Evolutionary conservation across 1,284 basidiomycete genomes (phyloP), one percentile per base, ranked within the genome.

Genomic region (Cutaneotrichosporon arboriforme): DNA sequence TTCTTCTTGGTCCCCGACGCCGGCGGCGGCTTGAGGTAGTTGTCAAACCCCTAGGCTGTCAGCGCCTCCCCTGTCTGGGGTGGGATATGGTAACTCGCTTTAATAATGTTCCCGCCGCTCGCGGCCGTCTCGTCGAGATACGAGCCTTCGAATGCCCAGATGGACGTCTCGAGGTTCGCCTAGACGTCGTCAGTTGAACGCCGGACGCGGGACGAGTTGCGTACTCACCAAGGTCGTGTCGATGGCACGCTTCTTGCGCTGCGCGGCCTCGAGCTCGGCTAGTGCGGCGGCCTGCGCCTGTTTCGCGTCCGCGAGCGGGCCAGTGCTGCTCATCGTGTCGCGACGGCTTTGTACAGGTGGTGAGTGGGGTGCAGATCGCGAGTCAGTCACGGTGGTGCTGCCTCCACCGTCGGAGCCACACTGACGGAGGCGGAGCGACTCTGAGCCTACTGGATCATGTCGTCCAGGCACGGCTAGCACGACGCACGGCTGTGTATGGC

Each of bases 91-190:
- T n/a, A n/a, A 46, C 67, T 33, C 46, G 74, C 75, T 64, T 76
- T 77, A 60, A 77, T 74, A 48, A 77, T 76, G 58, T 77, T 77
- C 1, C 75, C 75, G 0, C 74, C 74, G 8, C 68, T 69, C 3
- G 65, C 63, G 2, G 68, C 69, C 8, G 72, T 73, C 50, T 76
- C 74, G 52, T 72, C 70, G 12, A 79, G 68, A 54, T 79, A 79
- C 46, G 75, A 77, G 7, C 76, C 76, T 55, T 79, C 78, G 54
- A 77, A 78, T 1, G 71, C 70, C 57, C 76, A 77, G 51, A 79
- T 78, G 9, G 74, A 73, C 9, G 74, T 62, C 54, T 79, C 77
- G 47, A 77, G 67, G 23, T 68, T 68, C 8, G 75, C 74, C 77
- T 79, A 58, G 2, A 36, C n/a, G n/a, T n/a, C n/a, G 38, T 49